Evolutionary conservation across 2,329 filamentous ascomycete species (phyloP).

Genomic region (Penicillium decumbens): DNA sequence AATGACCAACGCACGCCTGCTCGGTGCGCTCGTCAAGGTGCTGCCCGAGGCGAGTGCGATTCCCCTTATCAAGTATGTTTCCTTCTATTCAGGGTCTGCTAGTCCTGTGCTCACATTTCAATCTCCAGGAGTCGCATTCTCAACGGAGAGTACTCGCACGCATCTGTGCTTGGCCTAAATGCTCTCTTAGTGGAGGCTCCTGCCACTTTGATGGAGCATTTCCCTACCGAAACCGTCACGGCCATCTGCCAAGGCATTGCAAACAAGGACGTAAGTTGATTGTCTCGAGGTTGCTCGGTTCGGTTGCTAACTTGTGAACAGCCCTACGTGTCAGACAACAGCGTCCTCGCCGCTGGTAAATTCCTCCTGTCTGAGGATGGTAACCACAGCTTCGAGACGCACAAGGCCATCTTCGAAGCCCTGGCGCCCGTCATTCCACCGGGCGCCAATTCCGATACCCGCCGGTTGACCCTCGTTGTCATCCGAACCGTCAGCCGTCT

Average conservation of each 20-base stretch:
- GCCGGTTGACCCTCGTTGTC: constrained; percentile 80
- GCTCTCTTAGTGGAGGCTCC: constrained; percentile 80
- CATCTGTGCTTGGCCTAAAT: constrained; percentile 82
- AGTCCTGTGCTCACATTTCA: not conserved
- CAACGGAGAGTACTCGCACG: constrained; percentile 66
- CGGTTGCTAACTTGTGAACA: constrained; percentile 35
- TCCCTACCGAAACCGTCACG: constrained; percentile 70
- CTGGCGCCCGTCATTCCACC: constrained; percentile 71
- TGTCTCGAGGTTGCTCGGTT: not conserved
- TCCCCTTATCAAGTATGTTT: constrained; percentile 52
- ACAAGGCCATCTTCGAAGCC: constrained; percentile 73
- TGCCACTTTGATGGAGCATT: constrained; percentile 61
- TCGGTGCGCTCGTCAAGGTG: constrained; percentile 85
- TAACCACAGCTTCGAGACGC: constrained; percentile 64
- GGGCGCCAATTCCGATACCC: constrained; percentile 73
- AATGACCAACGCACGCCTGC: constrained; percentile 82
- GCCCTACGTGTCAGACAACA: constrained; percentile 83
- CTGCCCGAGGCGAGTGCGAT: constrained; percentile 67
- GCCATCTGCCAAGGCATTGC: constrained; percentile 74
- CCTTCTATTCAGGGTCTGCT: not conserved
- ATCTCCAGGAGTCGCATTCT: constrained; percentile 66
- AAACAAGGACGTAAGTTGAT: constrained; percentile 63
- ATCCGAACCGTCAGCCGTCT: constrained; percentile 77
- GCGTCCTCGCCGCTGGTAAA: constrained; percentile 84
- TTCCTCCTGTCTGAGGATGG: constrained; percentile 65